phyloP scores from a whole-genome alignment of 495 filamentous ascomycete genomes.

The Aspergillus campestris region DNA sequence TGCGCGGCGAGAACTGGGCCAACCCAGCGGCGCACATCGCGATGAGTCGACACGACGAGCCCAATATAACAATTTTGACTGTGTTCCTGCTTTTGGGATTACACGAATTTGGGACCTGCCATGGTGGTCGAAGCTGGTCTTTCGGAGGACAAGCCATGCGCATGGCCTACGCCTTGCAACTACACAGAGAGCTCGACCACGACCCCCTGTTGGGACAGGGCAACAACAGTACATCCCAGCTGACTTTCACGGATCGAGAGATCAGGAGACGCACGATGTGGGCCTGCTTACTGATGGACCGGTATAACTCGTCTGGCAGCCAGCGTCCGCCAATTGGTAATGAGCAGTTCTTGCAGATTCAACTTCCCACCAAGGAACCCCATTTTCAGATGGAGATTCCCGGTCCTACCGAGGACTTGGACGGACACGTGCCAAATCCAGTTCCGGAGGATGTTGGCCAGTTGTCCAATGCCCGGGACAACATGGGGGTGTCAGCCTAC shows the following conservation, averaged over 20 bases:
- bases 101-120: slow-evolving; percentile 95
- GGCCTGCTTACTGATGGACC: slow-evolving; percentile 95
- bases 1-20: slow-evolving; percentile 88
- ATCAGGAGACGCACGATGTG: slow-evolving; percentile 93
- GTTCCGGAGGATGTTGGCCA: slow-evolving; percentile 53
- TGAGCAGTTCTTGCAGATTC: slow-evolving; percentile 81
- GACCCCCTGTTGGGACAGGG: slow-evolving; percentile 57
- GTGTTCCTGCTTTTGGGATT: slow-evolving; percentile 80
- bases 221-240: slow-evolving; percentile 52
- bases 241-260: slow-evolving; percentile 88
- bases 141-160: slow-evolving; percentile 88
- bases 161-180: slow-evolving; percentile 92
- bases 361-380: slow-evolving; percentile 82
- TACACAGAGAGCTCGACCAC: slow-evolving; percentile 88
- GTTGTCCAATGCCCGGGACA: slow-evolving; percentile 60
- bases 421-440: slow-evolving; percentile 62
- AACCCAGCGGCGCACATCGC: slow-evolving; percentile 75
- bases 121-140: slow-evolving; percentile 92
- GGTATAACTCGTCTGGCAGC: slow-evolving; percentile 93
- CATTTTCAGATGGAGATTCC: slow-evolving; percentile 88
- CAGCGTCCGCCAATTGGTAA: slow-evolving; percentile 88
- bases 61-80: slow-evolving; percentile 91
- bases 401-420: slow-evolving; percentile 76
- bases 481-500: slow-evolving; percentile 92
- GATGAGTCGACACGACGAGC: slow-evolving; percentile 79